A percentile compares a stretch with the other conserved stretches of the same genome.
Conservation (phyloP, 192 early-diverging fungal species). For the Coemansia sp. region DNA sequence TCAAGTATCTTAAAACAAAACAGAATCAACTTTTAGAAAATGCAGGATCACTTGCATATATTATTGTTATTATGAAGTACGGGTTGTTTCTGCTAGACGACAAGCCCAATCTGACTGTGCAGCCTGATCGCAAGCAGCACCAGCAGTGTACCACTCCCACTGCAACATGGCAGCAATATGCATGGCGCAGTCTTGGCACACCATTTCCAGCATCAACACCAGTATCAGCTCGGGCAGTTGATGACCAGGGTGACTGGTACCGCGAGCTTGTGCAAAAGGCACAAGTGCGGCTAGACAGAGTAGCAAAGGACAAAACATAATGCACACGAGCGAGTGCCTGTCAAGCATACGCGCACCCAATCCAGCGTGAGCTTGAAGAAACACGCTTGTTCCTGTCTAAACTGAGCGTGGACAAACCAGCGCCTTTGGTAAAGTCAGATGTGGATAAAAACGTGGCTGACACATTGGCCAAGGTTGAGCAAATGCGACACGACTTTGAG, state of each 20-base stretch:
- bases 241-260: slow-evolving; percentile 16
- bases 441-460: slow-evolving; percentile 11
- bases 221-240: not conserved
- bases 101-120: not conserved
- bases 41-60: no score
- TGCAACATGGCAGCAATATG: slow-evolving; percentile 5
- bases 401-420: slow-evolving; percentile 8
- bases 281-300: not conserved
- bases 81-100: not conserved
- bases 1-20: no score
- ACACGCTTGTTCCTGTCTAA: slow-evolving; percentile 19
- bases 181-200: slow-evolving; percentile 17
- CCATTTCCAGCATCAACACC: slow-evolving; percentile 18
- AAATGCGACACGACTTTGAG: slow-evolving; percentile 32
- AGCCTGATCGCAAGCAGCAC: not conserved
- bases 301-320: not conserved
- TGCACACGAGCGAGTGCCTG: slow-evolving; percentile 21
- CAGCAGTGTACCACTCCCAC: not conserved
- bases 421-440: not conserved
- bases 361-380: slow-evolving; percentile 38
- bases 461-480: slow-evolving; percentile 23
- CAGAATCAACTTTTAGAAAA: no score
- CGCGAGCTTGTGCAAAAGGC: slow-evolving; percentile 16
- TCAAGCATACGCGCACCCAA: slow-evolving; percentile 17
- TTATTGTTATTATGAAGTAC: not conserved